phyloP scores from a whole-genome alignment of 2,329 filamentous ascomycete genomes.

The Ophioceras dolichostomum region DNA sequence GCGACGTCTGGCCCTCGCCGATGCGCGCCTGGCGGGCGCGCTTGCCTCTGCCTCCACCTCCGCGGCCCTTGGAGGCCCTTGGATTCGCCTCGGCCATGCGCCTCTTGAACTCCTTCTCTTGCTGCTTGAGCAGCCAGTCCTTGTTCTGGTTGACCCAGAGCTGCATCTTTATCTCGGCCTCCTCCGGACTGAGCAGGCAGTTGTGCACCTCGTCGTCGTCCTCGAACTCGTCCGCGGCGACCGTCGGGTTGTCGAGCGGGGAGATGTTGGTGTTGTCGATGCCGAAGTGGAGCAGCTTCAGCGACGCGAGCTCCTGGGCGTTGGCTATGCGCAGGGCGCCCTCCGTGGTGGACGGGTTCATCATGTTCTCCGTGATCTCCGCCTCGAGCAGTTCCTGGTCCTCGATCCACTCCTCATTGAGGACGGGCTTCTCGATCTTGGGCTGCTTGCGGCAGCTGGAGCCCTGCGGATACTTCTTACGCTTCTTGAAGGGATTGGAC shows the following conservation, averaged over 20 bases:
- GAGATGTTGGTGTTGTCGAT: constrained; percentile 17
- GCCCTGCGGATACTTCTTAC: constrained; percentile 10
- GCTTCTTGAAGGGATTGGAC: constrained; percentile 3
- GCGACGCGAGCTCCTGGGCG: constrained; percentile 37
- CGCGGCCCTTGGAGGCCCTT: constrained; percentile 12
- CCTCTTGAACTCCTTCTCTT: constrained; percentile 68
- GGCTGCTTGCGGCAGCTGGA: constrained; percentile 1
- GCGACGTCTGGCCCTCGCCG: constrained; percentile 53
- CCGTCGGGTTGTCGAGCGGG: constrained; percentile 45
- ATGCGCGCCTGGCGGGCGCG: constrained; percentile 43
- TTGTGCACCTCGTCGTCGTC: constrained; percentile 79
- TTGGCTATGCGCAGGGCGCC: constrained; percentile 46
- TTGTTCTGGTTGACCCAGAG: constrained; percentile 95
- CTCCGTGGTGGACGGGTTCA: constrained; percentile 41
- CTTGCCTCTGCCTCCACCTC: constrained; percentile 22
- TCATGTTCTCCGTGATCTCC: constrained; percentile 60
- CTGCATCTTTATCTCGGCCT: constrained; percentile 72
- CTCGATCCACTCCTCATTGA: constrained; percentile 49
- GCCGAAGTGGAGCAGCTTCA: constrained; percentile 13
- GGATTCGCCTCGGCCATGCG: constrained; percentile 34
- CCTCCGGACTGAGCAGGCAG: constrained; percentile 61
- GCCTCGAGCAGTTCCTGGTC: constrained; percentile 55
- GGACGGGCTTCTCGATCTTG: constrained; percentile 26
- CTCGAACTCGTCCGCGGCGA: constrained; percentile 73
- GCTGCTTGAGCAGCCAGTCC: constrained; percentile 79